Evolutionary conservation across 192 early-diverging fungal genomes (phyloP), one percentile per base, ranked within the genome.

Genomic region (Spinellus fusiger): DNA sequence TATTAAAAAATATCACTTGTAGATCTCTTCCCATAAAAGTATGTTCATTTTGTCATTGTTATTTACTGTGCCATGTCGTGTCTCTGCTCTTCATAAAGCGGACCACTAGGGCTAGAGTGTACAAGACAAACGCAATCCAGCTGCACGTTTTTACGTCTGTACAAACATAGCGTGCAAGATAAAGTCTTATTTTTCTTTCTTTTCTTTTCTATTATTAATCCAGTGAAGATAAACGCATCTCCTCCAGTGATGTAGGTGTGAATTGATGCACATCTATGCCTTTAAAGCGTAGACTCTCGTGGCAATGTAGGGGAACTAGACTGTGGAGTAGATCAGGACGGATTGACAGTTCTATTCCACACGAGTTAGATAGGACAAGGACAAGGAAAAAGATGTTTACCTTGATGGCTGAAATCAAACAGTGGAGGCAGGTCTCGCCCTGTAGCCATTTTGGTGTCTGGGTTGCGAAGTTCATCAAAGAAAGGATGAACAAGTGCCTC

Each of bases 381-480:
- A 6, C 22, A 27, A 20, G 29, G 35, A 28, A 33, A 60, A 23
- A 32, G 25, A 1, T 15, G 38, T 61, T 61, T 77, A 86, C 87
- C 87, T 54, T 83, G 71, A 31, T 68, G 68, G 20, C 84, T 82
- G 73, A 97, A 97, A 63, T 95, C 86, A 77, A 97, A 97, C 48
- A 97, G 79, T 68, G 78, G 76, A 3, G 95, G 95, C 33, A 95
- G 76, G 15, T 87, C 84, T 61, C 78, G 72, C 40, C 93, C 95
- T 59, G 83, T 91, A 46, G 87, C 82, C 62, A 95, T 71, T 65
- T 73, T 82, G 15, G 91, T 89, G 32, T 84, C 84, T 27, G 89
- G 90, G 49, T 83, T 71, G 51, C 95, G 84, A 75, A 97, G 80
- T 73, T 95, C 93, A 75, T 97, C 93, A 81, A 97, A 97, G 78